phyloP scores from a whole-genome alignment of 345 rosid genomes.

The Heritiera fomes region DNA sequence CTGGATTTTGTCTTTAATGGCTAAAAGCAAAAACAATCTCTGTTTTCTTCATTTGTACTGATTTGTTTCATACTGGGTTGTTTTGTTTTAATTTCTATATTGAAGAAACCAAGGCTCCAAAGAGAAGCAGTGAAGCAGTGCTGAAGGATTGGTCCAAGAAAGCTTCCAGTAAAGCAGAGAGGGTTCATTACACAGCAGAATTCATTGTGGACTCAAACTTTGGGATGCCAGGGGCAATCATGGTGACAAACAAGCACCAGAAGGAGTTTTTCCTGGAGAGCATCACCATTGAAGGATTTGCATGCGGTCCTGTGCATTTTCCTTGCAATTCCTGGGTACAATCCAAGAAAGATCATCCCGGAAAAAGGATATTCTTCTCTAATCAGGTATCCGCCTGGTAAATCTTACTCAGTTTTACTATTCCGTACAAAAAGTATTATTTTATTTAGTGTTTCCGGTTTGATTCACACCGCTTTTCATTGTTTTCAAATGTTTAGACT shows the following conservation, averaged over 20 bases:
- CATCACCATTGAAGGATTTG: slow-evolving; percentile 85
- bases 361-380: slow-evolving; percentile 73
- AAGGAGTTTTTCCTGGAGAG: slow-evolving; percentile 85
- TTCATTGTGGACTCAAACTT: slow-evolving; percentile 69
- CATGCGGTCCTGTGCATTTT: slow-evolving; percentile 81
- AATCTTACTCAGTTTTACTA: background rate
- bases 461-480: background rate
- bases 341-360: slow-evolving; percentile 62
- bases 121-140: slow-evolving; percentile 74
- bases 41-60: background rate
- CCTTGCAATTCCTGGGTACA: slow-evolving; percentile 98
- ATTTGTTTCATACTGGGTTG: background rate
- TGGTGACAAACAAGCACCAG: slow-evolving; percentile 81
- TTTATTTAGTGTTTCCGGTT: background rate
- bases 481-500: slow-evolving; percentile 8
- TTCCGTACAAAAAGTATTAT: background rate
- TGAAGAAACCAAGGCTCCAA: slow-evolving; percentile 73
- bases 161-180: slow-evolving; percentile 66
- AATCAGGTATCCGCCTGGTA: slow-evolving; percentile 55
- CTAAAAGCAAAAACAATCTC: background rate
- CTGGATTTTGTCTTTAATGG: background rate
- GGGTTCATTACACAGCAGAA: slow-evolving; percentile 85
- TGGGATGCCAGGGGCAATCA: slow-evolving; percentile 89
- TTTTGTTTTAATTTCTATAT: background rate
- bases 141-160: slow-evolving; percentile 88